phyloP scores from a whole-genome alignment of 306 rosid genomes.

The Echinosophora koreensis region DNA sequence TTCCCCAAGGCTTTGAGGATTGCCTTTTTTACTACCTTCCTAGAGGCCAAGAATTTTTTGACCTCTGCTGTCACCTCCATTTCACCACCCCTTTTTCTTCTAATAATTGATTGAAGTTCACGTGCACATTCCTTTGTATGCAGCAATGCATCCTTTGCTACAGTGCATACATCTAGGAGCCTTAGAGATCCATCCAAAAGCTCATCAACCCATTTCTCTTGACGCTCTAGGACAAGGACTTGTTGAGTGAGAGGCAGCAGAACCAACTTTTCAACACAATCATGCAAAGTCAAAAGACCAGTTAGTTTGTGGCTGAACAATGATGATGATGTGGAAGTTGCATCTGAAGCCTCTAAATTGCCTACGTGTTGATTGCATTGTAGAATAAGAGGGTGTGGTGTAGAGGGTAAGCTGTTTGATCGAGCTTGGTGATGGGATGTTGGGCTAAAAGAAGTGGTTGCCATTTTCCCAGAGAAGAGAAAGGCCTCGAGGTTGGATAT shows the following conservation, averaged over 20 bases:
- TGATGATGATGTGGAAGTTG: constrained; percentile 44
- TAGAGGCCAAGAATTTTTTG: constrained; percentile 58
- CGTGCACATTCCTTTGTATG: constrained; percentile 63
- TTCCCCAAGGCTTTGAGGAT: constrained; percentile 54
- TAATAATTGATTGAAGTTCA: constrained; percentile 58
- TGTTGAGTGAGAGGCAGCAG: constrained; percentile 43
- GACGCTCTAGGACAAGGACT: constrained; percentile 46
- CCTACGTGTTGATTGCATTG: constrained; percentile 60
- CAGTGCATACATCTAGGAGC: constrained; percentile 57
- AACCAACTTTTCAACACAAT: constrained; percentile 48
- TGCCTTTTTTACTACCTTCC: constrained; percentile 60
- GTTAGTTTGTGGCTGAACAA: constrained; percentile 42
- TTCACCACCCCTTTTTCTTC: constrained; percentile 62
- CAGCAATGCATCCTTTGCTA: constrained; percentile 53
- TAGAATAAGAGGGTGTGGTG: constrained; percentile 57
- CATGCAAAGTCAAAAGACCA: constrained; percentile 47
- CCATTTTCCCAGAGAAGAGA: constrained; percentile 48
- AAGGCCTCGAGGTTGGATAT: constrained; percentile 28
- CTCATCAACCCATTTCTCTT: constrained; percentile 57
- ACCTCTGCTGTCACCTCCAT: constrained; percentile 53
- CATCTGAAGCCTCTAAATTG: constrained; percentile 50
- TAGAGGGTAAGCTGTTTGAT: constrained; percentile 57
- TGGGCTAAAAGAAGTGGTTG: constrained; percentile 44
- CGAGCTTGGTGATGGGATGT: constrained; percentile 49
- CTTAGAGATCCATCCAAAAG: constrained; percentile 61